Base-by-base conservation (phyloP, 1,284 basidiomycete genomes). In the Neolentinus lepideus region DNA sequence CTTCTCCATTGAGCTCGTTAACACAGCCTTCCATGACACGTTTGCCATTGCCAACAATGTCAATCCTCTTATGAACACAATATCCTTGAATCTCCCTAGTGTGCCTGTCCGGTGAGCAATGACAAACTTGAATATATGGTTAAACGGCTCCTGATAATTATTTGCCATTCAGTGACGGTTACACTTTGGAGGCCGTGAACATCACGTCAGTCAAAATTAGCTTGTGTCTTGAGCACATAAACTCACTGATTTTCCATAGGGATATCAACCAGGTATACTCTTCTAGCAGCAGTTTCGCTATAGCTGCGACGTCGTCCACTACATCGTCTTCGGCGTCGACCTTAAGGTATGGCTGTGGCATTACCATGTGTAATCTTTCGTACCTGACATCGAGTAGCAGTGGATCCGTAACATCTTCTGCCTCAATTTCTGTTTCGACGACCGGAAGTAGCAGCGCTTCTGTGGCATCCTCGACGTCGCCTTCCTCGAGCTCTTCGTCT, bases 11-110 rank as follows among this genome's bases (percentile, higher is more conserved):
- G 71, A 75, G 60, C 66, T 88, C 51, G 54, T 61, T 52, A 83
- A 85, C 67, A 16, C 60, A 0, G n/a, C 46, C 0, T 85, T 88
- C 75, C 69, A 84, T 67, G 69, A 79, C 58, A 58, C 73, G 0
- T 79, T 79, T 52, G 84, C 79, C 43, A 73, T 89, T 55, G 79
- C 74, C 11, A 85, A 80, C 73, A 85, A 81, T 59, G 69, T 89
- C 1, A 61, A 70, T 22, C 73, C 79, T 0, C 52, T 68, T 1
- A 14, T 57, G 0, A 70, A 73, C 3, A 50, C 63, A 2, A 0
- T 80, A 2, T 72, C 68, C 0, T 45, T 88, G 24, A 53, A 57
- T 0, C 62, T 87, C 12, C 84, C 84, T 10, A 57, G 72, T 27
- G 75, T 88, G n/a, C 76, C 76, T 1, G 60, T 58, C 12, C 71